phyloP scores from a whole-genome alignment of 306 rosid genomes.

The Prunus mume region DNA sequence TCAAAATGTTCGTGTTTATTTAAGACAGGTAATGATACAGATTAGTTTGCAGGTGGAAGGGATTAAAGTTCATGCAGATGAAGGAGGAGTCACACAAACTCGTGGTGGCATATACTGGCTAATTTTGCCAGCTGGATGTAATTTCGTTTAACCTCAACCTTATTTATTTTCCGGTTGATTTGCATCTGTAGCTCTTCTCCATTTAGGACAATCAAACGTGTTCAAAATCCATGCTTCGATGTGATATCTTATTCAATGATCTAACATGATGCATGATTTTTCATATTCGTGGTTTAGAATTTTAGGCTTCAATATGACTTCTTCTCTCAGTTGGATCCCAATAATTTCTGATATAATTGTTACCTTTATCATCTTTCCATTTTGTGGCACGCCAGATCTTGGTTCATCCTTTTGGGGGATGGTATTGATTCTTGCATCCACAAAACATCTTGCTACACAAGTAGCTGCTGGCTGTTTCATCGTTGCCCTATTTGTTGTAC shows the following conservation, averaged over 20 bases:
- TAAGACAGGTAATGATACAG: neutral
- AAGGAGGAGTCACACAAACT: slow-evolving; percentile 71
- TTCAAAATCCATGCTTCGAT: too few relatives aligned
- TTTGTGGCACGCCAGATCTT: slow-evolving; percentile 38
- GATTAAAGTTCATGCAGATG: slow-evolving; percentile 64
- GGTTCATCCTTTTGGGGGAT: slow-evolving; percentile 79
- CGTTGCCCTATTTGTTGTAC: slow-evolving; percentile 46
- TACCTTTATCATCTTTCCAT: neutral
- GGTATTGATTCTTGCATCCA: slow-evolving; percentile 64
- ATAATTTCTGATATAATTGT: neutral
- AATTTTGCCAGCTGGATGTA: slow-evolving; percentile 78
- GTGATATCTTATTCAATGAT: too few relatives aligned
- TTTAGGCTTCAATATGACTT: too few relatives aligned
- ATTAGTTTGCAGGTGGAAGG: slow-evolving; percentile 59
- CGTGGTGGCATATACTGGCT: slow-evolving; percentile 72
- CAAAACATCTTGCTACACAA: slow-evolving; percentile 59
- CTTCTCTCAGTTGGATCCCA: neutral
- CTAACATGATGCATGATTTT: too few relatives aligned
- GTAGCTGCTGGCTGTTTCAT: slow-evolving; percentile 69
- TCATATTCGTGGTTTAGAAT: too few relatives aligned
- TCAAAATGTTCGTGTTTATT: neutral
- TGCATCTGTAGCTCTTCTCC: slow-evolving; percentile 3
- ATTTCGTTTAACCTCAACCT: neutral
- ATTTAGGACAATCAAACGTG: too few relatives aligned
- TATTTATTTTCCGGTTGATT: neutral